A percentile compares a stretch with the other conserved stretches of the same genome.
These are phyloP conservation scores for Prunus davidiana DNA, from an alignment of 306 rosid species.

Conservation along the genomic window DNA sequence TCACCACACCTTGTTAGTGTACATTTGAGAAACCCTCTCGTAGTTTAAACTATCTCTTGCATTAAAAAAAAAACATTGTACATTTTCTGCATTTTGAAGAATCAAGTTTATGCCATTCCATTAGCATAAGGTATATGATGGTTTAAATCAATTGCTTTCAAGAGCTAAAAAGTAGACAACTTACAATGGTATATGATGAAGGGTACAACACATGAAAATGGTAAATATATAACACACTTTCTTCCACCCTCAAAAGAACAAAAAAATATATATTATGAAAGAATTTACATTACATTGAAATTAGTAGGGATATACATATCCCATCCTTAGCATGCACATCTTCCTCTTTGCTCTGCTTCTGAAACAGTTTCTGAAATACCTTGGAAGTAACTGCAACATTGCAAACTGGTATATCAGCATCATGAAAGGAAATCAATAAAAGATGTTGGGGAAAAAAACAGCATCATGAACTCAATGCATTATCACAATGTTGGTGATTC, in stretches of 20 bases:
- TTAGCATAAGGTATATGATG: no score
- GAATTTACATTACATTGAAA: background rate
- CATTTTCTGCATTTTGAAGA: no score
- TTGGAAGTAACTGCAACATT: constrained; percentile 57
- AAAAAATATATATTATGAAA: background rate
- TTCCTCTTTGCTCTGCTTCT: constrained; percentile 62
- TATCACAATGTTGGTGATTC: no score
- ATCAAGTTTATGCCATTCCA: no score
- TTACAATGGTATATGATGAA: background rate
- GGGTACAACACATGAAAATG: constrained; percentile 3
- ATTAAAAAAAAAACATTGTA: no score
- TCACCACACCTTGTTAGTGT: no score
- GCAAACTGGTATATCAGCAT: background rate
- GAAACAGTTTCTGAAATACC: constrained; percentile 78
- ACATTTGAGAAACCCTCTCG: no score
- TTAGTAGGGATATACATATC: background rate
- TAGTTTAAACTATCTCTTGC: no score
- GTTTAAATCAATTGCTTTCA: no score
- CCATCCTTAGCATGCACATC: constrained; percentile 64
- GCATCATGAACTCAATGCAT: background rate
- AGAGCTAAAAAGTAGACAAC: background rate
- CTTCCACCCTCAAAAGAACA: constrained; percentile 20
- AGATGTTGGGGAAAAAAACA: background rate
- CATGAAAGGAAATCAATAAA: background rate
- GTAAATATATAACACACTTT: background rate